Evolutionary conservation across 164 flowering plant species (phyloP).

Genomic region (Sextonia rubra): DNA sequence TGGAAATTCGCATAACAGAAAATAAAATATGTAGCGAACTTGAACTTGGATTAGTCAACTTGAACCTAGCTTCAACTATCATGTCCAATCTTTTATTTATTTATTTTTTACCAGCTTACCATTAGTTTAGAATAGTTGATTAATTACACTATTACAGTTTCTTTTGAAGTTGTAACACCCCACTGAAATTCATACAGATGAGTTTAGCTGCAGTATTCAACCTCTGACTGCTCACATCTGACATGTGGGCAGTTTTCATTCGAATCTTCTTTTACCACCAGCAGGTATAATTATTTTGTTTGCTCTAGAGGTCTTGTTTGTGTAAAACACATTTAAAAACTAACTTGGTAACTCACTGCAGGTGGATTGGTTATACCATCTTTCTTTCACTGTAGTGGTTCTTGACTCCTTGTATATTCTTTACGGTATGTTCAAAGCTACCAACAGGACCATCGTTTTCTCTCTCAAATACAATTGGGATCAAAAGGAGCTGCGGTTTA

Average conservation of each 20-base stretch:
- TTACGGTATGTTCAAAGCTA: slow-evolving; percentile 33
- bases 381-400: slow-evolving; percentile 47
- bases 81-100: not conserved
- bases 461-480: too few relatives aligned
- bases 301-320: not conserved
- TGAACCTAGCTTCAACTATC: not conserved
- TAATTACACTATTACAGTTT: not conserved
- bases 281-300: slow-evolving; percentile 33
- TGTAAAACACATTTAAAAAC: not conserved
- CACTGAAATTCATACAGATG: slow-evolving; percentile 28
- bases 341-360: slow-evolving; percentile 22
- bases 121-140: not conserved
- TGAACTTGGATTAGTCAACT: not conserved
- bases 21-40: too few relatives aligned
- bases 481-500: too few relatives aligned
- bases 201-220: slow-evolving; percentile 70
- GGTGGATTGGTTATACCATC: slow-evolving; percentile 76
- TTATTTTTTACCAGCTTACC: not conserved
- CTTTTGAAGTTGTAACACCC: not conserved
- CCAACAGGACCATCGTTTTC: not conserved
- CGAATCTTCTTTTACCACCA: slow-evolving; percentile 65
- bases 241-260: slow-evolving; percentile 77
- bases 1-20: too few relatives aligned
- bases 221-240: slow-evolving; percentile 72
- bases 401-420: slow-evolving; percentile 61